Evolutionary conservation across 257 asterid species (phyloP).

Genomic region (Thymus mandschuricus): DNA sequence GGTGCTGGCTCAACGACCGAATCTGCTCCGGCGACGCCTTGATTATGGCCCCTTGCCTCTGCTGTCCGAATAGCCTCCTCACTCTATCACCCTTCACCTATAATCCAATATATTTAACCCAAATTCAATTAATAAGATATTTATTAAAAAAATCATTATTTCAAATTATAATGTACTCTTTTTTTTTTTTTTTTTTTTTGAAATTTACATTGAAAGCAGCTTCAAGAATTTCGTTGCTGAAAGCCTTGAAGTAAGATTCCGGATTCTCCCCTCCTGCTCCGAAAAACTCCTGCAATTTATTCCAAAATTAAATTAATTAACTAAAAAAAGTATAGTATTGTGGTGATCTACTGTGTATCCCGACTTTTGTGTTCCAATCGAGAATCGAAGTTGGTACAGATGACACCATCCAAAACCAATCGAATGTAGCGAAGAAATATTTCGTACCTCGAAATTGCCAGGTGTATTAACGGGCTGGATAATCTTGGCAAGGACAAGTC

Average conservation of each 20-base stretch:
- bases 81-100: conserved; percentile 47
- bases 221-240: conserved; percentile 66
- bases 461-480: conserved; percentile 56
- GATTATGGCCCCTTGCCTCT: conserved; percentile 49
- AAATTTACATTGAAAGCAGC: conserved; percentile 57
- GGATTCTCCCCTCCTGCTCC: conserved; percentile 66
- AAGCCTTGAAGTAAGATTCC: conserved; percentile 50
- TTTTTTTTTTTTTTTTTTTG: neutral
- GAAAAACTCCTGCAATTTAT: conserved; percentile 33
- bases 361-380: too few relatives aligned
- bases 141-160: too few relatives aligned
- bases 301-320: too few relatives aligned
- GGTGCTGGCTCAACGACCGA: conserved; percentile 51
- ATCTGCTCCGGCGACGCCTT: conserved; percentile 69
- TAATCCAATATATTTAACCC: neutral
- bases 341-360: too few relatives aligned
- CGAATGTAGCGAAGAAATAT: too few relatives aligned
- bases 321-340: too few relatives aligned
- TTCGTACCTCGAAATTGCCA: conserved; percentile 53
- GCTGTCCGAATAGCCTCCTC: conserved; percentile 51
- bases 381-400: too few relatives aligned
- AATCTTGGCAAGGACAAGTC: conserved; percentile 49
- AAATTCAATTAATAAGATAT: neutral
- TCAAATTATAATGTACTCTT: too few relatives aligned
- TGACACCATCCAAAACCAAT: too few relatives aligned